A percentile compares a stretch with the other conserved stretches of the same genome.
phyloP scores from a whole-genome alignment of 2,329 filamentous ascomycete species.

The Sporothrix humicola region DNA sequence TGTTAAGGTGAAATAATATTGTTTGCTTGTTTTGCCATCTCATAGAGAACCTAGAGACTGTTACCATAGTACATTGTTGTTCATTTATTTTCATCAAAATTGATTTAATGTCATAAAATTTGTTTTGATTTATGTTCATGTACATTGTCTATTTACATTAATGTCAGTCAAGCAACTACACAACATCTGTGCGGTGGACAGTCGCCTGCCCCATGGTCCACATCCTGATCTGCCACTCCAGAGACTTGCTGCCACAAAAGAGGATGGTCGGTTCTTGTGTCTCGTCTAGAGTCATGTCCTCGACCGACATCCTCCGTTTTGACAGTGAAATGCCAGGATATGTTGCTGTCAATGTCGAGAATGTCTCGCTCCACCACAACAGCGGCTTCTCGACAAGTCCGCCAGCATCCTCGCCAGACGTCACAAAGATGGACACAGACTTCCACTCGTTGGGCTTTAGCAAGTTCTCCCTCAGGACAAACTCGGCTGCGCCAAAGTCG shows the following conservation, averaged over 20 bases:
- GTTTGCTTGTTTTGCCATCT: not conserved
- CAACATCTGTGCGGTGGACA: constrained; percentile 32
- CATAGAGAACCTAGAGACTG: not conserved
- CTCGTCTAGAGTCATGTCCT: constrained; percentile 7
- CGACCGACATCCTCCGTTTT: constrained; percentile 32
- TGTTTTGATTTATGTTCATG: not conserved
- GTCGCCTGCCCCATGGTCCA: constrained; percentile 33
- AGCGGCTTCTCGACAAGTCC: constrained; percentile 32
- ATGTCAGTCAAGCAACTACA: not conserved
- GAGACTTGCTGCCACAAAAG: constrained; percentile 41
- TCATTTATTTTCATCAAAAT: not conserved
- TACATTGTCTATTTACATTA: too few relatives aligned
- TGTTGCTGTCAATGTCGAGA: not conserved
- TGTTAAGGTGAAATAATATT: too few relatives aligned
- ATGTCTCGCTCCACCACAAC: constrained; percentile 33
- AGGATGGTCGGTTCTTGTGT: constrained; percentile 14
- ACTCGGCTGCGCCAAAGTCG: constrained; percentile 37
- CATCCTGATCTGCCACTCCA: constrained; percentile 42
- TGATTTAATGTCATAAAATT: not conserved
- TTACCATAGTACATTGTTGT: not conserved
- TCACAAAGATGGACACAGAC: constrained; percentile 35
- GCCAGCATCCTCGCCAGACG: constrained; percentile 35
- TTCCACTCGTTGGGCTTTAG: constrained; percentile 30
- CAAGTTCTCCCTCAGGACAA: constrained; percentile 32
- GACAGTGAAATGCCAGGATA: not conserved